phyloP scores from a whole-genome alignment of 495 filamentous ascomycete genomes.

The Hypoxylon fuscum region DNA sequence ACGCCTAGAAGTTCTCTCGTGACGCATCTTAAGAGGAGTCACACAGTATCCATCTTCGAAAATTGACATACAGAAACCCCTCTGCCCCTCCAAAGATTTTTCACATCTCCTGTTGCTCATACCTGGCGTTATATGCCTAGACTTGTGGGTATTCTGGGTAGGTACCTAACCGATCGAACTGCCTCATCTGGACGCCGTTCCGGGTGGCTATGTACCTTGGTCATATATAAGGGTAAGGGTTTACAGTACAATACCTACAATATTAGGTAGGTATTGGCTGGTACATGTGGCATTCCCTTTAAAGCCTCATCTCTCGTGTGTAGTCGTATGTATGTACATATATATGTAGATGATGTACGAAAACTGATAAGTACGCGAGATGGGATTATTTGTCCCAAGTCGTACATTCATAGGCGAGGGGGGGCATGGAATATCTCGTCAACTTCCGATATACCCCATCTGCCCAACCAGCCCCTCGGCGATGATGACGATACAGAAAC shows the following conservation, averaged over 20 bases:
- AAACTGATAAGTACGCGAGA: slow-evolving; percentile 36
- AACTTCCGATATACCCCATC: slow-evolving; percentile 25
- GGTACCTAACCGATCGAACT: not conserved
- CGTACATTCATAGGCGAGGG: slow-evolving; percentile 5
- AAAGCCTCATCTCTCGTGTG: slow-evolving; percentile 10
- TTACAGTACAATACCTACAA: not conserved
- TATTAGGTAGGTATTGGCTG: not conserved
- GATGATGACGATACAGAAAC: slow-evolving; percentile 25
- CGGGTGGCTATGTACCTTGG: slow-evolving; percentile 7
- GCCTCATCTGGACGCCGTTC: slow-evolving; percentile 26
- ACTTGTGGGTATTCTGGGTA: not conserved
- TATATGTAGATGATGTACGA: too few relatives aligned
- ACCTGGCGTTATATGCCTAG: not conserved
- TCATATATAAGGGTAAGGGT: not conserved
- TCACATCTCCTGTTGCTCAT: not conserved
- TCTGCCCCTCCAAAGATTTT: slow-evolving; percentile 8
- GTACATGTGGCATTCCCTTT: slow-evolving; percentile 13
- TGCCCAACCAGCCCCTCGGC: slow-evolving; percentile 26
- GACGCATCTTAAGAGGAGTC: slow-evolving; percentile 33
- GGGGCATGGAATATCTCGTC: slow-evolving; percentile 19
- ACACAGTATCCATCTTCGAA: slow-evolving; percentile 1
- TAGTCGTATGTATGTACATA: not conserved
- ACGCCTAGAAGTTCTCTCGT: slow-evolving; percentile 25
- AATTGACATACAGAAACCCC: slow-evolving; percentile 30
- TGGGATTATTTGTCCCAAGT: slow-evolving; percentile 8